Conservation (phyloP, 75 land plant species). For the Pinus taeda region DNA sequence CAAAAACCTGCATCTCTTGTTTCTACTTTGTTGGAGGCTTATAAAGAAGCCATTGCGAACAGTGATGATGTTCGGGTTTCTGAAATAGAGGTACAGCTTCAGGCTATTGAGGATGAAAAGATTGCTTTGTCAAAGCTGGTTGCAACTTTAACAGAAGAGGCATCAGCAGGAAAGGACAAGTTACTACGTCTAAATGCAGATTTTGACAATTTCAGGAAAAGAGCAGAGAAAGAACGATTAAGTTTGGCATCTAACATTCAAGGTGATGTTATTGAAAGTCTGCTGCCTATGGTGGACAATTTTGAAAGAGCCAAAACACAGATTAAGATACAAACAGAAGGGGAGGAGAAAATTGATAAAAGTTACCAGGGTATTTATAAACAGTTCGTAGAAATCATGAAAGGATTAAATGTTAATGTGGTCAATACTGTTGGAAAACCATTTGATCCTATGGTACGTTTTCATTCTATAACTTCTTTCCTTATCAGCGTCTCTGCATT, state of each 20-base stretch:
- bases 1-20: conserved; percentile 16
- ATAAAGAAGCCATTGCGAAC: conserved; percentile 64
- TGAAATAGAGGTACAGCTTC: conserved; percentile 50
- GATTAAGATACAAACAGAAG: conserved; percentile 77
- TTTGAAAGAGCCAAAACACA: conserved; percentile 89
- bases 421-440: conserved; percentile 89
- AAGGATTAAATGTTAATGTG: conserved; percentile 66
- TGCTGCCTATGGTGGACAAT: conserved; percentile 91
- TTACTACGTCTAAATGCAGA: conserved; percentile 88
- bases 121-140: conserved; percentile 40
- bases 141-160: conserved; percentile 49
- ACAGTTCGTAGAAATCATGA: conserved; percentile 97
- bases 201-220: conserved; percentile 94
- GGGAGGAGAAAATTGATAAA: conserved; percentile 75
- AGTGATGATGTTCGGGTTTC: conserved; percentile 53
- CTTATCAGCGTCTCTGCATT: background rate
- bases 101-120: conserved; percentile 44
- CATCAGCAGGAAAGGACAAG: conserved; percentile 63
- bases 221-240: conserved; percentile 69
- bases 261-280: conserved; percentile 82
- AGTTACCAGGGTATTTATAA: conserved; percentile 99
- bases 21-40: conserved; percentile 39
- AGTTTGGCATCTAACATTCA: conserved; percentile 50
- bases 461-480: too few species aligned
- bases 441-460: conserved; percentile 90